phyloP scores from a whole-genome alignment of 2,329 filamentous ascomycete species.

The Dendryphion nanum region DNA sequence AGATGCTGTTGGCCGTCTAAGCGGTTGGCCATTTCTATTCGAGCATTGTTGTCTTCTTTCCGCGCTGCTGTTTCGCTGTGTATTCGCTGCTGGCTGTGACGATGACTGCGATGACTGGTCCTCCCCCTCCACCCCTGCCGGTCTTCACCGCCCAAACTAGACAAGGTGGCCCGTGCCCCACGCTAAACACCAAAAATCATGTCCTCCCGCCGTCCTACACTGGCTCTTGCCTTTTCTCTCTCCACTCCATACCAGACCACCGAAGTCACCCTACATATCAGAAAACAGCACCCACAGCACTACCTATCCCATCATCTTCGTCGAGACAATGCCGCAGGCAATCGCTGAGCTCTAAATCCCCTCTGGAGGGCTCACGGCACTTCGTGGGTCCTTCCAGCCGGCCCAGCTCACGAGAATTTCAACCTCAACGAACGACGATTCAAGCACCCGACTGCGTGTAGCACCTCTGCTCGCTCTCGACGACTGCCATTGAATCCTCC shows the following conservation, averaged over 20 bases:
- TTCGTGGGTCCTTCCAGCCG: conserved; percentile 69
- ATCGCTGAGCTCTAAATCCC: conserved; percentile 74
- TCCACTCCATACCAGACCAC: conserved; percentile 38
- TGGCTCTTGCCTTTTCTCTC: conserved; percentile 14
- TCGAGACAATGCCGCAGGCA: conserved; percentile 50
- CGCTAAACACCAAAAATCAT: conserved; percentile 3
- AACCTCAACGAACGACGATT: conserved; percentile 47
- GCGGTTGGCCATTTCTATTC: too few species aligned
- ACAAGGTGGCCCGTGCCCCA: too few species aligned
- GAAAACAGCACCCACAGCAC: conserved; percentile 21
- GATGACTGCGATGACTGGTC: too few species aligned
- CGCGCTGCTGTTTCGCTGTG: too few species aligned
- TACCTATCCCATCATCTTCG: conserved; percentile 32
- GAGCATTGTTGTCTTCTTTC: too few species aligned
- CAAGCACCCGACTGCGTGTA: conserved; percentile 35
- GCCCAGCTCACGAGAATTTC: conserved; percentile 74
- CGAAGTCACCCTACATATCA: conserved; percentile 38
- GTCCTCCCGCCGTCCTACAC: conserved; percentile 10
- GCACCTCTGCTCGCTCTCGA: conserved; percentile 32
- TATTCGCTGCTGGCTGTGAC: too few species aligned
- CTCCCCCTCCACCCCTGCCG: too few species aligned
- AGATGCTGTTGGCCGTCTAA: too few species aligned
- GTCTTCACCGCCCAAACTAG: too few species aligned
- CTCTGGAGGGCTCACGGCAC: conserved; percentile 67
- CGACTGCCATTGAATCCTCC: conserved; percentile 29